Base-by-base conservation (phyloP, 345 rosid genomes). In the Syzygium grande region DNA sequence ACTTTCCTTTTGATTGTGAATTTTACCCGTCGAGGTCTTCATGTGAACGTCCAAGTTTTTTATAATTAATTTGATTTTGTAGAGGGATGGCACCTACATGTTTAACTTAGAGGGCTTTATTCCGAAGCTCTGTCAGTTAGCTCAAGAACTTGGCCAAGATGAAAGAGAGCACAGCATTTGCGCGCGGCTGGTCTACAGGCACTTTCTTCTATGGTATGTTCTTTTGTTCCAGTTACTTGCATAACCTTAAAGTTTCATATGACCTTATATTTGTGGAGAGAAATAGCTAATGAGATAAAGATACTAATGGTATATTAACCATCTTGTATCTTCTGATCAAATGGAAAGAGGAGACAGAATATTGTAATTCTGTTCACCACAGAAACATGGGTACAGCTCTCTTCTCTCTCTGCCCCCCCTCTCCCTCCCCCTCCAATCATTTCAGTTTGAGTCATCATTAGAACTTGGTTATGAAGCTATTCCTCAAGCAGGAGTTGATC, bases 91-190 rank as follows among this genome's bases (percentile, higher is more conserved):
- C 85, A 94, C 96, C 88, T 94, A 93, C 90, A 89, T 97, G 93
- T 96, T 96, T 91, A 97, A 92, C 90, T 95, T 98, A 87, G 99
- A 98, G 94, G 96, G 94, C 86, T 95, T 96, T 88, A 92, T 98
- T 88, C 98, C 98, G 41, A 95, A 96, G 91, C 94, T 98, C 85
- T 97, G 98, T 89, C 95, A 93, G 80, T 89, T 96, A 91, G 95
- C 98, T 90, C 95, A 90, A 90, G 99, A 95, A 93, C 92, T 87
- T 86, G 99, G 98, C 88, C 94, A 95, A 68, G 94, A 93, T 88
- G 97, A 94, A n/a, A n/a, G 89, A 95, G 94, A 90, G 91, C 92
- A 34, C 90, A 87, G 59, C 91, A 84, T 86, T 90, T 94, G 86
- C 94, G 97, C 65, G 91, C 98, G 56, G 94, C 98, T 41, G 97